A percentile compares a stretch with the other conserved stretches of the same genome.
Conservation (phyloP, 441 rosid genomes). For the Biscutella laevigata region DNA sequence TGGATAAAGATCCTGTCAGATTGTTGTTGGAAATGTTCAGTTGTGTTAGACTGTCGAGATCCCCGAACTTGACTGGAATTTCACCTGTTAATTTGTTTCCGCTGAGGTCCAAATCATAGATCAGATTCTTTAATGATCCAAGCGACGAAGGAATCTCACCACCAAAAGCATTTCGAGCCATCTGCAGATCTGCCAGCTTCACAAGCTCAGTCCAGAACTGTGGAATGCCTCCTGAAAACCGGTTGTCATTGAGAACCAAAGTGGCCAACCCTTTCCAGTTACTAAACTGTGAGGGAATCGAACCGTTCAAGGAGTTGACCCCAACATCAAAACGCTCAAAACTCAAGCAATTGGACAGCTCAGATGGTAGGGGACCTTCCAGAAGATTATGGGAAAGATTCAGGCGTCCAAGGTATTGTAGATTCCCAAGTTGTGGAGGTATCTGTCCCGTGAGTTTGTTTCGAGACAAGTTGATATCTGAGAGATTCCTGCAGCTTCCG, state of each 20-base stretch:
- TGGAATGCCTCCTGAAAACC: slow-evolving; percentile 60
- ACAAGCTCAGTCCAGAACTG: slow-evolving; percentile 39
- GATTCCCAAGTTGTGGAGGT: slow-evolving; percentile 53
- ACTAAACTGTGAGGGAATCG: slow-evolving; percentile 36
- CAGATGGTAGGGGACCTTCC: slow-evolving; percentile 52
- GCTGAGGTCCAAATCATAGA: slow-evolving; percentile 56
- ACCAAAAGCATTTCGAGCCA: slow-evolving; percentile 56
- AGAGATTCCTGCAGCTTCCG: slow-evolving; percentile 39
- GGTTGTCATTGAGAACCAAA: slow-evolving; percentile 48
- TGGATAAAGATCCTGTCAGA: slow-evolving; percentile 44
- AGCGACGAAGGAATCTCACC: slow-evolving; percentile 61
- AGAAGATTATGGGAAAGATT: slow-evolving; percentile 54
- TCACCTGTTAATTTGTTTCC: slow-evolving; percentile 46
- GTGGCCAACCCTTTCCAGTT: slow-evolving; percentile 44
- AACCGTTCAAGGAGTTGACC: slow-evolving; percentile 54
- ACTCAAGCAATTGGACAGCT: slow-evolving; percentile 42
- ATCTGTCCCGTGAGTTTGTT: slow-evolving; percentile 50
- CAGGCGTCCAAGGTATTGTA: slow-evolving; percentile 32
- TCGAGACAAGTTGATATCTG: slow-evolving; percentile 43
- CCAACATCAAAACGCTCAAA: slow-evolving; percentile 47
- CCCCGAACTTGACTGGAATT: slow-evolving; percentile 40
- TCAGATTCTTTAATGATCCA: slow-evolving; percentile 39
- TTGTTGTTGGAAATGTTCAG: slow-evolving; percentile 64
- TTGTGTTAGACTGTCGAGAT: slow-evolving; percentile 35
- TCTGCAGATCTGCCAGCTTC: slow-evolving; percentile 40